Base-by-base conservation (phyloP, 768 basidiomycete genomes). In the Hirschioporus abietinus region DNA sequence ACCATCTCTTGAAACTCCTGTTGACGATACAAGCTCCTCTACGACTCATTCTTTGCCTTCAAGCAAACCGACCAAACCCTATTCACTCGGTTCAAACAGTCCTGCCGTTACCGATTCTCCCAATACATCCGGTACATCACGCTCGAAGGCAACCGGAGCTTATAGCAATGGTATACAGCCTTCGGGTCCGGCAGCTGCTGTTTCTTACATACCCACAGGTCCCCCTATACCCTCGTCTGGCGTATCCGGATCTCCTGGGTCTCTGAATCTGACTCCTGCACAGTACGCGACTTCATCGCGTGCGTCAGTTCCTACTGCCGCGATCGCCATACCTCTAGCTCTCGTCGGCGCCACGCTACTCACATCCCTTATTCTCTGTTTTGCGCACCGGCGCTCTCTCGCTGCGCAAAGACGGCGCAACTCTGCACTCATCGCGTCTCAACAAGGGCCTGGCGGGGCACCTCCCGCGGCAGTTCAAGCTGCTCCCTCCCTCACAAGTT, bases 281-380 rank as follows among this genome's bases (percentile, higher is more conserved):
- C 24, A 61, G 25, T 25, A 61, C 60, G 60, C 60, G 5, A 61
- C 60, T 25, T 25, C 71, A 8, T 68, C 68, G 1, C 72, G 65
- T 62, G 63, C 63, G 24, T 72, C 75, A 10, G 68, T 72, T 1
- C 74, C 78, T 9, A 66, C 69, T 36, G 77, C 76, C 0, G 76
- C 78, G 7, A 68, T 76, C 35, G 77, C 76, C 34, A 74, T 78
- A 23, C 78, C 78, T 1, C 74, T 78, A 58, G 70, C 76, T 17
- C 71, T 78, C 61, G 72, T 76, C 6, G 74, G 67, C 42, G 66
- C 69, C 10, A 73, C 78, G 64, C 62, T 77, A 61, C 64, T 78
- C 59, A 64, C 69, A 36, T 76, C 76, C 0, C 69, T 65, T 36
- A 69, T 69, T 3, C 67, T 77, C 35, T 68, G 65, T 58, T 60